Conservation (phyloP, 176 grass and related monocot species). For the Triticum turgidum region DNA sequence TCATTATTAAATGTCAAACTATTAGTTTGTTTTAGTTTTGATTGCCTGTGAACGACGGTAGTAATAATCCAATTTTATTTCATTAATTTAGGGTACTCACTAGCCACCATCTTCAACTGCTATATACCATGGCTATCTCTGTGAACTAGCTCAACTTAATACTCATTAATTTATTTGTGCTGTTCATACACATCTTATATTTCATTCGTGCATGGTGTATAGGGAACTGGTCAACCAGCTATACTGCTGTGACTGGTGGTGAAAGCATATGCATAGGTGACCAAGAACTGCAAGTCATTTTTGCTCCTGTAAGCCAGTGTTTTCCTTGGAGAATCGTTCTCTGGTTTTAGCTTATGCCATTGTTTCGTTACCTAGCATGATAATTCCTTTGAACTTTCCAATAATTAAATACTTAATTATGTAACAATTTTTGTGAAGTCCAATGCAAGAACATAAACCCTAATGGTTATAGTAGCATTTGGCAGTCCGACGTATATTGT, state of each 20-base stretch:
- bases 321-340: background rate
- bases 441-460: background rate
- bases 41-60: conserved; percentile 3
- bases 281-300: conserved; percentile 72
- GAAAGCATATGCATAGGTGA: conserved; percentile 76
- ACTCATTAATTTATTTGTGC: background rate
- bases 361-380: background rate
- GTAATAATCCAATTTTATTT: background rate
- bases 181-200: conserved; percentile 8
- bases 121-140: background rate
- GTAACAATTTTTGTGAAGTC: background rate
- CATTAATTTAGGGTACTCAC: background rate
- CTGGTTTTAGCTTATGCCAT: background rate
- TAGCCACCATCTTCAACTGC: background rate
- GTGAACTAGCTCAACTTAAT: background rate
- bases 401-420: background rate
- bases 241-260: conserved; percentile 58
- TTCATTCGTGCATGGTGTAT: conserved; percentile 25
- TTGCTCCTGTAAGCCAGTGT: conserved; percentile 69
- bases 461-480: background rate
- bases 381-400: conserved; percentile 1
- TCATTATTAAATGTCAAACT: background rate
- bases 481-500: background rate
- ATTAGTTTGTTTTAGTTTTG: conserved; percentile 15
- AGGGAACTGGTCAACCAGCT: conserved; percentile 69